Conservation (phyloP, 768 basidiomycete genomes). For the Leccinum disarticulatum region DNA sequence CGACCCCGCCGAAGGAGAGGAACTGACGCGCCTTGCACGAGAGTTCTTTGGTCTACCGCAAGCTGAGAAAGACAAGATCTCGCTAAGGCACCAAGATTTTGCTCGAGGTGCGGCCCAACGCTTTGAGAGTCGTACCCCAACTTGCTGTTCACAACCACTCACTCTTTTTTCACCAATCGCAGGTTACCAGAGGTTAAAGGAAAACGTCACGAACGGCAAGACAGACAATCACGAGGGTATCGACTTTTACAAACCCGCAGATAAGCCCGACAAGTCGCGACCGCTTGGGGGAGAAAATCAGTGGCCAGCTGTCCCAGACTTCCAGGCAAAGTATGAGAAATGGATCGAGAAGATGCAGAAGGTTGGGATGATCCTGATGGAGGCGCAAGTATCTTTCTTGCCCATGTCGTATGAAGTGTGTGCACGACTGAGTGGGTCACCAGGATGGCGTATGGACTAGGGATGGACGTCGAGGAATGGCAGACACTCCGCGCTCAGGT, state of each 20-base stretch:
- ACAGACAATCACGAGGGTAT: constrained; percentile 84
- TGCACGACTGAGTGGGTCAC: not conserved
- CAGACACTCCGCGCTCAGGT: constrained; percentile 62
- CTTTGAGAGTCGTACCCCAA: not conserved
- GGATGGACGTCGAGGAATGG: constrained; percentile 73
- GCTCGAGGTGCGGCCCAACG: constrained; percentile 62
- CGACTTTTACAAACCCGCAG: constrained; percentile 78
- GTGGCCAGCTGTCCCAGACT: constrained; percentile 65
- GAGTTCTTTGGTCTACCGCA: constrained; percentile 74
- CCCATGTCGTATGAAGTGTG: not conserved
- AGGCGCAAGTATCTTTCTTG: constrained; percentile 57
- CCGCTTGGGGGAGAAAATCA: constrained; percentile 85
- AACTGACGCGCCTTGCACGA: constrained; percentile 61
- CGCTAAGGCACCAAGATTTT: constrained; percentile 64
- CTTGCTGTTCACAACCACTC: not conserved
- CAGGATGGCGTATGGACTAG: constrained; percentile 82
- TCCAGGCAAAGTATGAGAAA: constrained; percentile 60
- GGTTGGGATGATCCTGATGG: constrained; percentile 80
- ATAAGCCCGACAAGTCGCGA: constrained; percentile 64
- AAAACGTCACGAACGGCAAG: constrained; percentile 85
- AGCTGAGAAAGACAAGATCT: constrained; percentile 77
- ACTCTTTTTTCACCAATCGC: not conserved
- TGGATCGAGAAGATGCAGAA: constrained; percentile 88
- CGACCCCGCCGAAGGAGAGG: constrained; percentile 57
- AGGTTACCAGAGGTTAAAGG: constrained; percentile 81